Evolutionary conservation across 306 rosid genomes (phyloP), one percentile per base, ranked within the genome.

Genomic region (Cucumis hystrix): DNA sequence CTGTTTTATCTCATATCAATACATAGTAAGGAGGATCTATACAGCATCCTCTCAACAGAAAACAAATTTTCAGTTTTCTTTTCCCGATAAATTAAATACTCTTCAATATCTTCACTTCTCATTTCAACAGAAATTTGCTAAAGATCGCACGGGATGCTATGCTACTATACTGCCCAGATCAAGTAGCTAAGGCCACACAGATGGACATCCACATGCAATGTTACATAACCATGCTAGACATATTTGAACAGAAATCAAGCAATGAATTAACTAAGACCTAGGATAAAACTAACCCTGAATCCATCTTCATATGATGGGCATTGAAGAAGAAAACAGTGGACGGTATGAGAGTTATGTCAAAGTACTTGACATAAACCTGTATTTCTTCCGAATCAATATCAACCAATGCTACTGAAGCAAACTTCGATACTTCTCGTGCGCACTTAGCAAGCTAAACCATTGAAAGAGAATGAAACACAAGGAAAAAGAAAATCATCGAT

Each of bases 271-370:
- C n/a, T 7, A 17, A 60, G 60, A 60, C 17, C 21, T 47, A 59
- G 45, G 49, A 47, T 15, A 71, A 71, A 25, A 15, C 68, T 75
- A 83, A 92, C 96, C 97, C 96, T 6, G 87, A 87, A 84, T 94
- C 98, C 98, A 94, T 91, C 89, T 92, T 94, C 96, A 91, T 92
- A 83, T 94, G 98, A 84, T 92, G 96, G 17, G 98, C 95, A 85
- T 94, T 94, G 92, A 92, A 94, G 88, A 94, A 92, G 85, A 92
- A 94, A 58, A 94, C 72, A 0, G 91, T 87, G 17, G 97, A 94
- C 1, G 98, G 98, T 49, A 89, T 82, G 57, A 87, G 73, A 72
- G 95, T 81, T 21, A 94, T 91, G 88, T 92, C 97, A 81, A 91
- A 90, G 78, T 90, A 94, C 35, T 89, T 88, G 73, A 85, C 81